Conservation (phyloP, 2,329 filamentous ascomycete genomes). For the Monosporascus ibericus region DNA sequence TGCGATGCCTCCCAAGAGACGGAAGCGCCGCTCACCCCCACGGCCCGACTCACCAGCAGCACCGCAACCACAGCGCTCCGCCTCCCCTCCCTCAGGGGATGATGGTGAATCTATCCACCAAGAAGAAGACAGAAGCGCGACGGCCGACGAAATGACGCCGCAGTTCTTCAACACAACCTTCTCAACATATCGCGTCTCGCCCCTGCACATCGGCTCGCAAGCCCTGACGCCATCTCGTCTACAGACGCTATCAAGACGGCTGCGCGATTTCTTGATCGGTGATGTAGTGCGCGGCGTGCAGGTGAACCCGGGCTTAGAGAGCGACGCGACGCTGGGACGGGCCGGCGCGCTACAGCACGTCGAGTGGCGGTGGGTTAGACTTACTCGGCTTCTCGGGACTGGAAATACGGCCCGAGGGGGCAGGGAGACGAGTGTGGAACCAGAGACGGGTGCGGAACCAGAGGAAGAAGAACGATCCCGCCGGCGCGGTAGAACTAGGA, state of each 20-base stretch:
- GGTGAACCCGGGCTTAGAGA: slow-evolving; percentile 36
- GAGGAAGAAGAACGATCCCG: slow-evolving; percentile 2
- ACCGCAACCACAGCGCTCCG: background rate
- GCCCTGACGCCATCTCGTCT: slow-evolving; percentile 33
- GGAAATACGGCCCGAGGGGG: background rate
- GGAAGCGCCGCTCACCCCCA: slow-evolving; percentile 1
- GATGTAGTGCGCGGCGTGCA: slow-evolving; percentile 56
- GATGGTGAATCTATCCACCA: background rate
- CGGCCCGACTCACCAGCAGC: background rate
- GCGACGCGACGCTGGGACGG: slow-evolving; percentile 30
- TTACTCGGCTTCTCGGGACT: slow-evolving; percentile 20
- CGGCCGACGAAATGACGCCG: slow-evolving; percentile 10
- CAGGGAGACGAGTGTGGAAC: slow-evolving; percentile 9
- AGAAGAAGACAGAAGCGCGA: slow-evolving; percentile 2
- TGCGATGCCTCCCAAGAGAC: slow-evolving; percentile 3
- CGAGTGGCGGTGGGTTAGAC: slow-evolving; percentile 39
- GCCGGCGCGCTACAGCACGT: slow-evolving; percentile 41
- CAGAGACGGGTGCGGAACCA: slow-evolving; percentile 4
- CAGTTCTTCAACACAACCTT: slow-evolving; percentile 55
- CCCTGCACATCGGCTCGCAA: slow-evolving; percentile 41
- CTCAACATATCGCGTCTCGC: slow-evolving; percentile 49
- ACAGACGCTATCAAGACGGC: slow-evolving; percentile 35
- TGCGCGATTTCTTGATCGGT: slow-evolving; percentile 50
- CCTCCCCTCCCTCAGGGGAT: background rate
- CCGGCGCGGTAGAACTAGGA: background rate